Evolutionary conservation across 2,329 filamentous ascomycete species (phyloP).

Genomic region (Ophiostoma sp.): DNA sequence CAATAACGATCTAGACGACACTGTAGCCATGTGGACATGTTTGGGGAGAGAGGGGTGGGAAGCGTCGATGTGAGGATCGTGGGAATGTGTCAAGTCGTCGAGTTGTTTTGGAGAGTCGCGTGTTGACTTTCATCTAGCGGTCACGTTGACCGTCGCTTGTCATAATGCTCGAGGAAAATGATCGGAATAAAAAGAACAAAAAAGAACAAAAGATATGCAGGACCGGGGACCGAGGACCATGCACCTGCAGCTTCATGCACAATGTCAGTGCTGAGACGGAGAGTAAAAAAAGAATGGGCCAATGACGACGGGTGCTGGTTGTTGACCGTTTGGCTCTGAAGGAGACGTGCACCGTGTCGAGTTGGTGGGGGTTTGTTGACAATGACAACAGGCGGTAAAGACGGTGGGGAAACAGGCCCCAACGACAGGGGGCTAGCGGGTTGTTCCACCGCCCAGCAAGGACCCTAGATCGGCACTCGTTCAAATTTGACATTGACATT

Average conservation of each 20-base stretch:
- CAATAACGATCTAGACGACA: slow-evolving; percentile 29
- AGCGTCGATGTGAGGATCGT: background rate
- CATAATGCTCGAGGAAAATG: background rate
- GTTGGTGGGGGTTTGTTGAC: background rate
- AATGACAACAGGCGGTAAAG: slow-evolving; percentile 1
- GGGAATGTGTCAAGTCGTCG: background rate
- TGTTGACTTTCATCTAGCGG: background rate
- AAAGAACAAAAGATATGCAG: background rate
- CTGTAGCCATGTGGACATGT: slow-evolving; percentile 25
- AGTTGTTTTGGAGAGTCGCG: background rate
- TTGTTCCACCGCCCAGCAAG: slow-evolving; percentile 6
- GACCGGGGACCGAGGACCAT: no score
- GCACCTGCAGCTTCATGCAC: background rate
- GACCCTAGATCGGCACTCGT: slow-evolving; percentile 6
- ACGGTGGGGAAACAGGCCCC: background rate
- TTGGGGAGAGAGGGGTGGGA: background rate
- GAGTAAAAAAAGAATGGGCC: background rate
- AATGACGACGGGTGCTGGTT: slow-evolving; percentile 6
- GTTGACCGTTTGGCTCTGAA: background rate
- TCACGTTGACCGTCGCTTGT: background rate
- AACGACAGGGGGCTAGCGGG: background rate
- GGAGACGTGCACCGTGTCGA: background rate
- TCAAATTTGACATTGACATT: background rate
- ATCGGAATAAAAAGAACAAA: background rate
- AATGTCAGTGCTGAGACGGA: background rate